These are phyloP conservation scores for Trichoderma cornu-damae DNA, from an alignment of 2,329 filamentous ascomycete species.

Conservation along the genomic window DNA sequence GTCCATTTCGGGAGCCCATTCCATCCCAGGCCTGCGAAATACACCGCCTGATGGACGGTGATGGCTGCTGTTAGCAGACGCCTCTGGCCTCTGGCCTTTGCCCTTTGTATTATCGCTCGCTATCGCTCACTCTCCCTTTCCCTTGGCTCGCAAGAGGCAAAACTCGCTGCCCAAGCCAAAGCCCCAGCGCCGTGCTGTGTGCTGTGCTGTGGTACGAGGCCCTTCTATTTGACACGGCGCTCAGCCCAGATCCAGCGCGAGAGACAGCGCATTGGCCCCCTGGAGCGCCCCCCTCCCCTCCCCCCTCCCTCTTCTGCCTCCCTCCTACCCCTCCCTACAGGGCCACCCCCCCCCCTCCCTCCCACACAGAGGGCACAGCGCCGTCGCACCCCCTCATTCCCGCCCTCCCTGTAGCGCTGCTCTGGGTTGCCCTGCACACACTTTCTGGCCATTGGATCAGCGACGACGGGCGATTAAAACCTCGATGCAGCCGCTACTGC, in stretches of 20 bases:
- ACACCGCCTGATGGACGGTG: too few relatives aligned
- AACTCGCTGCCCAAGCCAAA: neutral
- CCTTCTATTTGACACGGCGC: neutral
- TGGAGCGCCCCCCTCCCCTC: slow-evolving; percentile 1
- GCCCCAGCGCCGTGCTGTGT: too few relatives aligned
- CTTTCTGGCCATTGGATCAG: slow-evolving; percentile 21
- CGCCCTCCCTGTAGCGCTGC: slow-evolving; percentile 13
- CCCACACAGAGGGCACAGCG: slow-evolving; percentile 13
- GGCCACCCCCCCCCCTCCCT: neutral
- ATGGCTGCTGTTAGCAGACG: too few relatives aligned
- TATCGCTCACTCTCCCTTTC: neutral
- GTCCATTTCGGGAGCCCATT: too few relatives aligned
- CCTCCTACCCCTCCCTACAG: slow-evolving; percentile 3
- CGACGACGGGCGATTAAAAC: slow-evolving; percentile 21
- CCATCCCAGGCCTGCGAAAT: too few relatives aligned
- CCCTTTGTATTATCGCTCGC: neutral
- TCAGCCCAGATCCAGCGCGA: neutral
- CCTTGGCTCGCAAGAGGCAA: neutral
- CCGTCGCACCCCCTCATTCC: slow-evolving; percentile 13
- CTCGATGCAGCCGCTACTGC: slow-evolving; percentile 24
- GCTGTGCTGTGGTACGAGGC: too few relatives aligned
- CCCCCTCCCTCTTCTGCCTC: neutral
- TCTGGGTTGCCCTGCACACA: slow-evolving; percentile 21
- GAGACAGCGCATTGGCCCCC: slow-evolving; percentile 13
- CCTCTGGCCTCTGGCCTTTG: too few relatives aligned